Evolutionary conservation across 2,329 filamentous ascomycete genomes (phyloP), one percentile per base, ranked within the genome.

Genomic region (Colletotrichum magnum): DNA sequence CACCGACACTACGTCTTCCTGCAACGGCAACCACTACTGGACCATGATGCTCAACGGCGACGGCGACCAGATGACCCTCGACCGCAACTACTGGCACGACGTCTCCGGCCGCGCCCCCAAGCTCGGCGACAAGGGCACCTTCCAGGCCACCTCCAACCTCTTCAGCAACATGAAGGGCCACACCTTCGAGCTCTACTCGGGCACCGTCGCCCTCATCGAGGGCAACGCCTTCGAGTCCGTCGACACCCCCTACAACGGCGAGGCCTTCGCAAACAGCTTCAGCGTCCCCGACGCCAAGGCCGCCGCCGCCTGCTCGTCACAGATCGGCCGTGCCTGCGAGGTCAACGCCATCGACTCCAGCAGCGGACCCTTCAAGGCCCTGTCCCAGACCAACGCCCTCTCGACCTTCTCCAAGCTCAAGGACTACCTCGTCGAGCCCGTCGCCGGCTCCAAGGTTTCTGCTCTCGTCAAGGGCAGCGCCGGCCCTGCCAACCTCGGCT

Each of bases 171-270:
- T 76, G 72, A 69, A 74, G 36, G 75, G 75, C 28, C 87, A 89
- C 75, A 87, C 83, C 18, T 81, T 84, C 15, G 87, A 90, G 78
- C 88, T 79, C 64, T 79, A 87, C 73, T 83, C 75, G 10, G 73
- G 78, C 41, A 71, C 70, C 5, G 71, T 65, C 0, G 73, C 73
- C 0, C 71, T 77, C 5, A 64, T 77, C 1, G 75, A 77, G 68
- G 75, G 75, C 16, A 77, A 77, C 26, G 68, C 13, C 41, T 43
- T 15, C 5, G 41, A 43, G 41, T 15, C 13, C 5, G 13, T n/a
- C 13, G 13, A 15, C 15, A 43, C 41, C 15, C 41, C 41, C 13
- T 15, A 15, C 41, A 43, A 5, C 41, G 16, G 13, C 13, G 32
- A 36, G 7, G 41, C 41, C 15, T 15, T 6, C 6, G 41, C 13